Evolutionary conservation across 176 grass and related monocot genomes (phyloP), one percentile per base, ranked within the genome.

Genomic region (Tillandsia leiboldiana): DNA sequence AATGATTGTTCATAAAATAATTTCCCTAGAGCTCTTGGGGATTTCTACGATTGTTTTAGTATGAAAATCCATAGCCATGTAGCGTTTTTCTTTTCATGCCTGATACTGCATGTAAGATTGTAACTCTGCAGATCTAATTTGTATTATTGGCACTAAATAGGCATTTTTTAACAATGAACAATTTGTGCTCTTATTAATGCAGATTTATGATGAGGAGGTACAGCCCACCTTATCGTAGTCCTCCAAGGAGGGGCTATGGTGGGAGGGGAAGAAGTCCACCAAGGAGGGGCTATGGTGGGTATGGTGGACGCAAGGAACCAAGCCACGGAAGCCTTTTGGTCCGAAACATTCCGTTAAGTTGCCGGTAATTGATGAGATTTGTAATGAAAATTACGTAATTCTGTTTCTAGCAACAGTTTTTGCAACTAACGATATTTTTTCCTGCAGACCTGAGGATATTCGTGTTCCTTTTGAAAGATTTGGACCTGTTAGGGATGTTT

Each of bases 401-500:
- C 33, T 42, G 33, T 42, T 42, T 42, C 33, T 42, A 42, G 6
- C 33, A 42, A 42, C 33, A 42, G 10, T 74, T 29, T 63, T 42
- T 66, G 0, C 10, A 20, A 33, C 29, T 9, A 2, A 3, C 69
- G 49, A 58, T 63, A 15, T 49, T 67, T 67, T 33, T 71, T 62
- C 63, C 1, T 2, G 72, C 63, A 96, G 91, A 61, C 49, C 63
- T 0, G 91, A 96, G n/a, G 91, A 96, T 50, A 72, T 96, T 72
- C 84, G 91, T 78, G 81, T 74, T 76, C 78, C 83, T 77, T 96
- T 96, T 67, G 91, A 96, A 87, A 90, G 91, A 75, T 96, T 96
- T 87, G 91, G 91, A 48, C 91, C 91, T 61, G 91, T 96, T 11
- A 75, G 87, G 68, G 91, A 96, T 90, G 87, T 96, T 79, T 96